phyloP scores from a whole-genome alignment of 192 early-diverging fungal genomes.

The Linderina pennispora region DNA sequence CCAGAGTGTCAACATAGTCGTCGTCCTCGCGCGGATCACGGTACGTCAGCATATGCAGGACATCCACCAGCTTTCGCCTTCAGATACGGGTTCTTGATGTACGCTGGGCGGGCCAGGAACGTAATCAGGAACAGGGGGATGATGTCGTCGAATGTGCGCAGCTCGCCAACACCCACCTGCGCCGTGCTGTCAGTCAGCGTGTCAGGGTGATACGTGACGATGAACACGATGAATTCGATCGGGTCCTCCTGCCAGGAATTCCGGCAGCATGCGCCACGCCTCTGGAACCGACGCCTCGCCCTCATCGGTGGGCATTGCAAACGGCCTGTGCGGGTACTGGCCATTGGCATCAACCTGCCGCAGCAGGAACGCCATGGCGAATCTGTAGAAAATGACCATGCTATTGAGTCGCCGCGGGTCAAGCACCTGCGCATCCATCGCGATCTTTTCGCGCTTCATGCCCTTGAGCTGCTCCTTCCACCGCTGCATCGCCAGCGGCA shows the following conservation, averaged over 20 bases:
- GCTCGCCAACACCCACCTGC: conserved; percentile 23
- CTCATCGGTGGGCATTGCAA: conserved; percentile 32
- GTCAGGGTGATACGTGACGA: conserved; percentile 21
- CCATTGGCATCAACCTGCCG: conserved; percentile 56
- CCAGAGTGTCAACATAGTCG: conserved; percentile 62
- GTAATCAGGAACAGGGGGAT: conserved; percentile 65
- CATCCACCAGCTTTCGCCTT: conserved; percentile 93
- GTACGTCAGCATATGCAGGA: conserved; percentile 47
- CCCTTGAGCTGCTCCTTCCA: conserved; percentile 64
- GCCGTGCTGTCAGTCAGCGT: conserved; percentile 21
- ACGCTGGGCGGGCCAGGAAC: conserved; percentile 69
- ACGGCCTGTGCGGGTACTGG: conserved; percentile 28
- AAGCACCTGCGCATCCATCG: conserved; percentile 70
- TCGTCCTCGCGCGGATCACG: conserved; percentile 29
- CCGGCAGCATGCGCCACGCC: conserved; percentile 70
- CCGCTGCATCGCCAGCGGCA: conserved; percentile 49
- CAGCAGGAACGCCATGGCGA: conserved; percentile 87
- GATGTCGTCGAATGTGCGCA: conserved; percentile 43
- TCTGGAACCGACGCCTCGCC: conserved; percentile 7
- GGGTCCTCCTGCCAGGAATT: conserved; percentile 92
- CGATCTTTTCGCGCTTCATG: conserved; percentile 58
- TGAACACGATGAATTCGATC: conserved; percentile 45
- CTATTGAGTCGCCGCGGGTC: conserved; percentile 64
- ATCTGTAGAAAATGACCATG: conserved; percentile 73
- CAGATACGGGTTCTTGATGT: conserved; percentile 92